phyloP scores from a whole-genome alignment of 169 alveolate species.

The Plasmodium knowlesi region DNA sequence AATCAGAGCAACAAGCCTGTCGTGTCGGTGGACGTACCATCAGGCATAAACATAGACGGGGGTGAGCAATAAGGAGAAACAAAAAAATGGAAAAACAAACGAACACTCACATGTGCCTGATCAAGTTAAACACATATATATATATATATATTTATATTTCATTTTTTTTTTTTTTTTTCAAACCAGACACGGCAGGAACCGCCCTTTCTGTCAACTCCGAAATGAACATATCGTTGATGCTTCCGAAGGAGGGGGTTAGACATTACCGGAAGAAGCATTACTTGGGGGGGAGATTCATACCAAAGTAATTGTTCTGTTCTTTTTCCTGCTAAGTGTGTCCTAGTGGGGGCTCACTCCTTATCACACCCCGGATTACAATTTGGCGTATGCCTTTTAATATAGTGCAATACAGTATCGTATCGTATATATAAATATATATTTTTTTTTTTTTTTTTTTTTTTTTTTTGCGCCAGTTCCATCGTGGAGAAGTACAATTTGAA shows the following conservation, averaged over 20 bases:
- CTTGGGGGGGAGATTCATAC: conserved; percentile 66
- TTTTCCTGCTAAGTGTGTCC: background rate
- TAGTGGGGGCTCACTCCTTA: background rate
- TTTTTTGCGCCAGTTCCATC: conserved; percentile 37
- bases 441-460: background rate
- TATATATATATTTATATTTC: background rate
- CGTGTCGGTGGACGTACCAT: conserved; percentile 91
- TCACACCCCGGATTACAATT: background rate
- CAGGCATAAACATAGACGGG: conserved; percentile 91
- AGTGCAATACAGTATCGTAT: background rate
- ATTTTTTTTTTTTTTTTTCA: background rate
- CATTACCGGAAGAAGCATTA: conserved; percentile 62
- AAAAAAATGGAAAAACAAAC: background rate
- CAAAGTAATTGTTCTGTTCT: conserved; percentile 19
- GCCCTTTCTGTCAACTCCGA: conserved; percentile 42
- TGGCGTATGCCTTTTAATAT: background rate
- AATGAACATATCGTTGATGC: conserved; percentile 68
- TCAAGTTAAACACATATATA: background rate
- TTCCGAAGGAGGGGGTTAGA: conserved; percentile 54
- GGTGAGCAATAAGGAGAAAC: conserved; percentile 77
- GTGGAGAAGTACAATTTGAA: conserved; percentile 54
- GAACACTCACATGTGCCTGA: background rate
- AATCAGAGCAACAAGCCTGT: conserved; percentile 79
- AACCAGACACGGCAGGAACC: conserved; percentile 2
- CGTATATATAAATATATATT: background rate